Percentiles rank a stretch among this genome's conserved stretches.
phyloP scores from a whole-genome alignment of 2,329 filamentous ascomycete genomes.

The Tolypocladium tundrense region DNA sequence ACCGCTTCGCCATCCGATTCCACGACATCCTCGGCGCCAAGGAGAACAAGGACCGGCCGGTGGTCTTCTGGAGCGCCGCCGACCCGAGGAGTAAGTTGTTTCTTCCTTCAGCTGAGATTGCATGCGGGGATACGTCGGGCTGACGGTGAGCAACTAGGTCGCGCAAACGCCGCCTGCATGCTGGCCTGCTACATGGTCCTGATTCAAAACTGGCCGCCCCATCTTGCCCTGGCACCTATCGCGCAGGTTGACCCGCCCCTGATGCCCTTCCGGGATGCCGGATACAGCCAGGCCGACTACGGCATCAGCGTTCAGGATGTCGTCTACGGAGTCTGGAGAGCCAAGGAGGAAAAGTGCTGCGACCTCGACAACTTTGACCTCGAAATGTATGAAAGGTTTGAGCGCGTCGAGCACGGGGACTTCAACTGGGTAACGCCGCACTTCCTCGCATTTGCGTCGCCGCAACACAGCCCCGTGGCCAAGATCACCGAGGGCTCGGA shows the following conservation, averaged over 20 bases:
- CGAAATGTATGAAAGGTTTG: slow-evolving; percentile 92
- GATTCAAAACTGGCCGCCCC: slow-evolving; percentile 95
- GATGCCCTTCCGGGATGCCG: slow-evolving; percentile 98
- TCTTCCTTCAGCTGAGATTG: background rate
- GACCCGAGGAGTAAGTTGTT: slow-evolving; percentile 71
- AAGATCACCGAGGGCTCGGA: slow-evolving; percentile 65
- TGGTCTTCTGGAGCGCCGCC: slow-evolving; percentile 92
- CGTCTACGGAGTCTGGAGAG: slow-evolving; percentile 97
- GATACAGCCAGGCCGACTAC: slow-evolving; percentile 97
- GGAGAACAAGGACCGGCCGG: slow-evolving; percentile 77
- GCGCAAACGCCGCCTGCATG: slow-evolving; percentile 88
- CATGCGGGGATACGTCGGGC: background rate
- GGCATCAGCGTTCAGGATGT: slow-evolving; percentile 93
- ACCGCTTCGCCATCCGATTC: slow-evolving; percentile 90
- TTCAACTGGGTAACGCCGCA: slow-evolving; percentile 98
- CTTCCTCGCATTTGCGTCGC: slow-evolving; percentile 94
- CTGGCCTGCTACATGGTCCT: slow-evolving; percentile 98
- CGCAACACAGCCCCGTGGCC: slow-evolving; percentile 68
- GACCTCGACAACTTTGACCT: slow-evolving; percentile 89
- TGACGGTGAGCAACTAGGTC: slow-evolving; percentile 38
- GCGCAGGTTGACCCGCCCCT: slow-evolving; percentile 92
- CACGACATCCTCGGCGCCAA: slow-evolving; percentile 90
- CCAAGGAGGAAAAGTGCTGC: slow-evolving; percentile 90
- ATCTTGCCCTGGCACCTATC: slow-evolving; percentile 88
- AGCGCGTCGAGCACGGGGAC: slow-evolving; percentile 94